Base-by-base conservation (phyloP, 192 early-diverging fungal genomes). In the Paraglomus brasilianum region DNA sequence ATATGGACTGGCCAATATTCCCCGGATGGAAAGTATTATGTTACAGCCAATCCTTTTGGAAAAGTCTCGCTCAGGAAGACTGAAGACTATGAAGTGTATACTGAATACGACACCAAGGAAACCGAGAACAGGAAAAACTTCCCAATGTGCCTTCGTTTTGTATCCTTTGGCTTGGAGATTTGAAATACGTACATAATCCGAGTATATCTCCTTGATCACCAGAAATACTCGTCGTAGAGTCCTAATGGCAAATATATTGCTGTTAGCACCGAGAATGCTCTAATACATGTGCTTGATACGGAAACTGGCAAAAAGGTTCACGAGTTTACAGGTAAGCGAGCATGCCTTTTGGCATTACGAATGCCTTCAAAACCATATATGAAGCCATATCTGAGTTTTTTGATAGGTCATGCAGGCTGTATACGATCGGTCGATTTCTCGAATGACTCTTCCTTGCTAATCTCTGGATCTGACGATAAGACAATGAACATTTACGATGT, bases 181-280 rank as follows among this genome's bases (percentile, higher is more conserved):
- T 30, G 30, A 30, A 30, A 30, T 30, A 30, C 30, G 30, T 30
- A 30, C 30, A 30, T 30, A 3, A 30, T 30, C 30, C 30, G 30
- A 30, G 30, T 30, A 30, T 30, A 1, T 30, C 30, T 30, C 30
- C 30, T 30, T 30, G 30, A 30, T 30, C 30, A 30, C 30, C 30
- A 30, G 30, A 30, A 30, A 30, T 3, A 30, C 30, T 30, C 30
- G 3, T 30, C 10, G 13, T 53, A 90, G 88, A 88, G 85, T 69
- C 84, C 88, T 46, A 84, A 91, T 72, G 89, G 89, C 3, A 82
- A 82, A 59, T 80, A 80, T 64, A 38, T 93, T 13, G 91, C 91
- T 7, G 75, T 83, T 64, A 86, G 91, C 5, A 78, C 87, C 14
- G 88, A 93, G 70, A 86, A 68, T 65, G 80, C 73, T 9, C 24